Evolutionary conservation across 1,284 basidiomycete genomes (phyloP), one percentile per base, ranked within the genome.

Genomic region (Hymenochaete sp.): DNA sequence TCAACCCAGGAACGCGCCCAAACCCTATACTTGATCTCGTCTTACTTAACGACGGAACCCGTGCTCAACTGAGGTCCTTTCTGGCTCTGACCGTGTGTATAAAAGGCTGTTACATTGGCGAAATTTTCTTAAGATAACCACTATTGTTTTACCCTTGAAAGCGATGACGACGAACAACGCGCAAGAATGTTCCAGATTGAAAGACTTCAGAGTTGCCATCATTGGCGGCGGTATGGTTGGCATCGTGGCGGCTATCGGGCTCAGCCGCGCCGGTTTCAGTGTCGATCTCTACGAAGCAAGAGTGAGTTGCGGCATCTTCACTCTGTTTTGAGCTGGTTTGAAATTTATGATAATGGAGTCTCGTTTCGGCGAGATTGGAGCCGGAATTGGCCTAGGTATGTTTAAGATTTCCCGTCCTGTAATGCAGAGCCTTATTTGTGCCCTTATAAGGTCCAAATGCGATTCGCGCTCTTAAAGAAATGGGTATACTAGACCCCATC

Each of bases 141-240:
- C n/a, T n/a, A n/a, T n/a, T n/a, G n/a, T n/a, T n/a, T n/a, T n/a
- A n/a, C n/a, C n/a, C n/a, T n/a, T n/a, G n/a, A n/a, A n/a, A n/a
- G n/a, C n/a, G n/a, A n/a, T n/a, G n/a, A n/a, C n/a, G n/a, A n/a
- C n/a, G n/a, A n/a, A n/a, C n/a, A n/a, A n/a, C n/a, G n/a, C n/a
- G n/a, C n/a, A n/a, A n/a, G n/a, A n/a, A n/a, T n/a, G n/a, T n/a
- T n/a, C n/a, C n/a, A n/a, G n/a, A n/a, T n/a, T n/a, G n/a, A 31
- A 14, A 31, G 28, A 31, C 28, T 67, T 75, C 49, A 60, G 62
- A 32, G 64, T 77, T 19, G 71, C 72, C 1, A 66, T 77, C 27
- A 62, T 77, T 3, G 75, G 75, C 26, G 73, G 72, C 18, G 74
- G 75, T 13, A 67, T 77, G 55, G 71, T 67, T 48, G 73, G 74